Evolutionary conservation across 306 rosid species (phyloP), one percentile per base, ranked within the genome.

Genomic region (Vigna trinervia): DNA sequence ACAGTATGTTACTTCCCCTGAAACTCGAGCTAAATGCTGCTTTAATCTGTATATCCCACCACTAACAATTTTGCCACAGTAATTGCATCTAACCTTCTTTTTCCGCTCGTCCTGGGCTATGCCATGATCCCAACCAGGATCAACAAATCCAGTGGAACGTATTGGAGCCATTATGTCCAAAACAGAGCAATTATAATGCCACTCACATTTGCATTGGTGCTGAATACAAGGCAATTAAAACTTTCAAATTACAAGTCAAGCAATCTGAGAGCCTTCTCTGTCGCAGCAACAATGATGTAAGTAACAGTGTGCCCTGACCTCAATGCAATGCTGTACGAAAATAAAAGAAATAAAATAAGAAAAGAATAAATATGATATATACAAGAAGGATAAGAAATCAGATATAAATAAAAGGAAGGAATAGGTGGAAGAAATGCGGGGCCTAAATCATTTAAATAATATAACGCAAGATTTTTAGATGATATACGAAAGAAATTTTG

Each of bases 61-160:
- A 64, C 98, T 95, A 54, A 95, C 98, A 76, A 95, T 45, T 88
- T 95, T 95, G 22, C 98, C 98, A 74, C 98, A 92, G 86, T 92
- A 95, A 82, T 95, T 95, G 87, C 98, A 95, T 75, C 90, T 90
- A 69, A 95, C 98, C 82, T 92, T 95, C 94, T 92, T 95, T 87
- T 95, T 95, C 80, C 89, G 89, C 88, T 89, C 98, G 80, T 95
- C 98, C 83, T 92, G 97, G 69, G 98, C 96, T 77, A 79, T 64
- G 12, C 97, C 98, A 83, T 95, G 97, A 78, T 95, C 97, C 98
- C 98, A 95, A 48, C 98, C 98, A 5, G 97, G 98, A 85, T 95
- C 97, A 62, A 90, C 86, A 84, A 90, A 86, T 71, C 97, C 98
- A 46, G 85, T 73, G 62, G 98, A 82, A 82, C 96, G 97, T 70